Percentiles rank a stretch among this genome's conserved stretches.
Conservation (phyloP, 129 eudicot genomes). For the Oenanthe sinensis region DNA sequence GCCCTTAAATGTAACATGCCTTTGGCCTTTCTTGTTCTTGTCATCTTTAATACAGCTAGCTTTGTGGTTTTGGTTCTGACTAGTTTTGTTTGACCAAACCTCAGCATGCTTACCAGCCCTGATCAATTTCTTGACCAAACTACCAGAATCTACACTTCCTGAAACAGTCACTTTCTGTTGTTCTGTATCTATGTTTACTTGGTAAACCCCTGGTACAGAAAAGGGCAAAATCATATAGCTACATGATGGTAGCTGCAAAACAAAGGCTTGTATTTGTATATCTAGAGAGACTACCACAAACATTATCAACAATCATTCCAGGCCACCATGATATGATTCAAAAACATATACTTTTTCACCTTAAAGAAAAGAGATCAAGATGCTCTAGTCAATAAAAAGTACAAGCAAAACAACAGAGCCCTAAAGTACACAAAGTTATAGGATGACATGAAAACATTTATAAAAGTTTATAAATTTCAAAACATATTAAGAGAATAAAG, state of each 20-base stretch:
- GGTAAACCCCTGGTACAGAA: conserved; percentile 46
- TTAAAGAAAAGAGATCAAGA: not conserved
- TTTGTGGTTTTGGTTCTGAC: conserved; percentile 43
- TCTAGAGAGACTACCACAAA: not conserved
- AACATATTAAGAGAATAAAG: not conserved
- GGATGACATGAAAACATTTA: not conserved
- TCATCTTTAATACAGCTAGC: conserved; percentile 40
- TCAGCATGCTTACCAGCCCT: conserved; percentile 76
- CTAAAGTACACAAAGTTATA: not conserved
- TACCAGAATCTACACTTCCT: conserved; percentile 57
- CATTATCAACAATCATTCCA: not conserved
- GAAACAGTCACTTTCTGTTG: conserved; percentile 71
- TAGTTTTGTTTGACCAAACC: conserved; percentile 52
- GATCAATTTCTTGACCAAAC: conserved; percentile 51
- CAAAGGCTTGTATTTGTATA: too few species aligned
- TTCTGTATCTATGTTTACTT: conserved; percentile 68
- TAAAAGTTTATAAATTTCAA: not conserved
- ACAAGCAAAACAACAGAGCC: not conserved
- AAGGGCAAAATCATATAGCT: not conserved
- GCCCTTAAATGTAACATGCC: conserved; percentile 37
- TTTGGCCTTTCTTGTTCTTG: conserved; percentile 37
- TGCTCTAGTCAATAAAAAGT: not conserved
- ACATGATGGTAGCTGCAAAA: not conserved
- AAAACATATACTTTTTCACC: not conserved
- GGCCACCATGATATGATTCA: not conserved